Base-by-base conservation (phyloP, 345 rosid genomes). In the Populus deltoides region DNA sequence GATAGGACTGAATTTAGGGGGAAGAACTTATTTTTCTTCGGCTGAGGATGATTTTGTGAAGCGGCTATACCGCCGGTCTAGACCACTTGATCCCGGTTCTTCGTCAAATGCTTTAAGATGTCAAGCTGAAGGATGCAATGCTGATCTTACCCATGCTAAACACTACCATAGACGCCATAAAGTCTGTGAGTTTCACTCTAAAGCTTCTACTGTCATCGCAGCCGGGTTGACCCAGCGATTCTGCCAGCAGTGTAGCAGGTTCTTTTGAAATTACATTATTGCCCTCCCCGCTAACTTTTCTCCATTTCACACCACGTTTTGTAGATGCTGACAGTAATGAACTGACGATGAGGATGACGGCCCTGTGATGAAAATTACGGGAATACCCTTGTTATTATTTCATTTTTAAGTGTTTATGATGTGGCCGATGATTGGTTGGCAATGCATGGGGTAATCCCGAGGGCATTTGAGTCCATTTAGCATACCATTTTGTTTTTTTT, bases 191-290 rank as follows among this genome's bases (percentile, higher is more conserved):
- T 96, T 87, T 77, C 99, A 96, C 86, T 96, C 99, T 27, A 96
- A 96, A 71, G 96, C 99, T 1, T 87, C 99, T 8, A 91, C 97
- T 3, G 99, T 93, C 57, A 83, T 92, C 10, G 90, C 97, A 6
- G 92, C 92, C 80, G 97, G 99, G 9, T 80, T 91, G 75, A 93
- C 97, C 82, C 99, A 96, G 87, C 93, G 99, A 38, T 96, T 96
- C 90, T 96, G 99, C 88, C 99, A 96, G 83, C 99, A 96, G 88
- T 96, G 99, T 70, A 96, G 99, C 98, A 93, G 99, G 99, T 92
- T 83, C 67, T 39, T 38, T 7, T 8, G 39, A 82, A 79, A 73
- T 83, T 77, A 77, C 82, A 47, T 57, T 67, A 76, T 69, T 78
- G 70, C 81, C 83, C 85, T 77, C 67, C 76, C 79, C 76, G 53